Percentiles rank a stretch among this genome's conserved stretches.
Conservation (phyloP, 1,284 basidiomycete species). For the Boletus holoroseus region DNA sequence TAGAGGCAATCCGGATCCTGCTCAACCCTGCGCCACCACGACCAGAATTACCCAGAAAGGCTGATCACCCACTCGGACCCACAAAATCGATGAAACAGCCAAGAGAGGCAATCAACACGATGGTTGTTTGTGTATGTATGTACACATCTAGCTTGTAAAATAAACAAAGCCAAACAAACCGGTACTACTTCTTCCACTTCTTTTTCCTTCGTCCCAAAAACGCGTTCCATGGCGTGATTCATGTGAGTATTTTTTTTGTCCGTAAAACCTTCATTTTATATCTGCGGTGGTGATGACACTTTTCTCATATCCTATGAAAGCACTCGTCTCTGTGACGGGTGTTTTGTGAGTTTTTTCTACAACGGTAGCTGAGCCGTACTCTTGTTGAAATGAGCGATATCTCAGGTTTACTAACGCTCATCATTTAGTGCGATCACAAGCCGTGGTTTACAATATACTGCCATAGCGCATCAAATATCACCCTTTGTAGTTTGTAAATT, state of each 20-base stretch:
- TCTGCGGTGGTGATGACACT: conserved; percentile 46
- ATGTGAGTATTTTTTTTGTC: conserved; percentile 17
- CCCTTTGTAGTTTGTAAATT: background rate
- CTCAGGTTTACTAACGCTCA: conserved; percentile 10
- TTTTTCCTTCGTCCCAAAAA: background rate
- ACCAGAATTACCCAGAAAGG: background rate
- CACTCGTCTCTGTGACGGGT: conserved; percentile 30
- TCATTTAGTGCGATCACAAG: background rate
- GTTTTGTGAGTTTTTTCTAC: conserved; percentile 44
- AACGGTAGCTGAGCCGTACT: conserved; percentile 57
- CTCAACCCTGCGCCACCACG: background rate
- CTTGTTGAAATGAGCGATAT: background rate
- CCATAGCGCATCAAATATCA: background rate
- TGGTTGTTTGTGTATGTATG: conserved; percentile 18
- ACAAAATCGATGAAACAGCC: background rate
- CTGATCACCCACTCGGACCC: background rate
- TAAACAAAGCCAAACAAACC: conserved; percentile 23
- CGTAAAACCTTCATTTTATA: conserved; percentile 32
- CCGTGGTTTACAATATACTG: background rate
- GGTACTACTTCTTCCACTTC: conserved; percentile 6
- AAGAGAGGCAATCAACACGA: no score
- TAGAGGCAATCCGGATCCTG: background rate
- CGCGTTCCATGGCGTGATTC: background rate
- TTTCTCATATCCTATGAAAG: conserved; percentile 50
- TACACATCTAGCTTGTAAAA: conserved; percentile 1